These are phyloP conservation scores for Entamoeba moshkovskii DNA, from an alignment of 208 protist genomes.

Conservation along the genomic window DNA sequence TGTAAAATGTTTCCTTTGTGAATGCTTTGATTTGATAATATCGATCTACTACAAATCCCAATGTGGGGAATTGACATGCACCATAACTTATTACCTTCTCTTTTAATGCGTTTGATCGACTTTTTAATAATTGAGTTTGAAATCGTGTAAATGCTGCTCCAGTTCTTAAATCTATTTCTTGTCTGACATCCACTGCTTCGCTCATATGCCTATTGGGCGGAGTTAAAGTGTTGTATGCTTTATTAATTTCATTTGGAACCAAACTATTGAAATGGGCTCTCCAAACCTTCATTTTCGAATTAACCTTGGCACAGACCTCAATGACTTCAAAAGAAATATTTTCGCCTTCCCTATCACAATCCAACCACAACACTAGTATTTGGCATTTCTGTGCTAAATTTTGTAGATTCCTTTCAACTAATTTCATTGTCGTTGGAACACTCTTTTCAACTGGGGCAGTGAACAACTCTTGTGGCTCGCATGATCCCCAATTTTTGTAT, in stretches of 20 bases:
- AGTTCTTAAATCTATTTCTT: conserved; percentile 29
- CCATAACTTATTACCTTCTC: conserved; percentile 36
- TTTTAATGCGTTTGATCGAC: background rate
- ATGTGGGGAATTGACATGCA: conserved; percentile 79
- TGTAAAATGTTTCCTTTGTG: background rate
- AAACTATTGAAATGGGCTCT: conserved; percentile 14
- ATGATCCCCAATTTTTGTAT: background rate
- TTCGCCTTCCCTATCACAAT: conserved; percentile 34
- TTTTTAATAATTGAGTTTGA: conserved; percentile 1
- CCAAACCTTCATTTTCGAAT: background rate
- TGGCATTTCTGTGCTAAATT: background rate
- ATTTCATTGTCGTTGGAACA: background rate
- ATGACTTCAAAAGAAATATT: conserved; percentile 21
- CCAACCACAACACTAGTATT: conserved; percentile 11
- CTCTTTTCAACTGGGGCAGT: background rate
- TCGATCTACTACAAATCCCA: conserved; percentile 72
- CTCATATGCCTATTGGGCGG: background rate
- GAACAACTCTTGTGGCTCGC: background rate
- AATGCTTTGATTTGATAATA: background rate
- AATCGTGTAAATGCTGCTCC: conserved; percentile 28
- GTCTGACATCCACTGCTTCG: conserved; percentile 12
- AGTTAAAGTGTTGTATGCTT: background rate
- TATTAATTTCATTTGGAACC: background rate
- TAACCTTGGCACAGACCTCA: background rate
- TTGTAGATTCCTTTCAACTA: background rate